These are phyloP conservation scores for Zygoascus sp. DNA, from an alignment of 1,139 yeast genomes.

Conservation along the genomic window DNA sequence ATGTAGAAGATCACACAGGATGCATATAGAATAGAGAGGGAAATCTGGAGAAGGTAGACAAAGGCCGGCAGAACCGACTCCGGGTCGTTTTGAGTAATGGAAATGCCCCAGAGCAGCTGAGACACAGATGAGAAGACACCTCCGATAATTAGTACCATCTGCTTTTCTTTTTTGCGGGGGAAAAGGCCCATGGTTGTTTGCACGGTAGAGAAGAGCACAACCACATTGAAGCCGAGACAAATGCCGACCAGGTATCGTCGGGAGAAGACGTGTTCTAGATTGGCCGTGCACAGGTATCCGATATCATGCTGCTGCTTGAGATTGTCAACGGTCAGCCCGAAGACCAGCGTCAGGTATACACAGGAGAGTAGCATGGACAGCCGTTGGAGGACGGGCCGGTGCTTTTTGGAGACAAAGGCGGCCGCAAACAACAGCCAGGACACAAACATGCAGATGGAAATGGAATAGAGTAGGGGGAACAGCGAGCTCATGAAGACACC, in stretches of 20 bases:
- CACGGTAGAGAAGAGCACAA: constrained; percentile 68
- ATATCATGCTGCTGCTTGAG: constrained; percentile 45
- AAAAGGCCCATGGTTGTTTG: constrained; percentile 71
- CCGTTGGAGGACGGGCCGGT: constrained; percentile 40
- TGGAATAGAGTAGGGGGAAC: constrained; percentile 45
- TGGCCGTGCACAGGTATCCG: constrained; percentile 53
- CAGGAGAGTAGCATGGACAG: constrained; percentile 23
- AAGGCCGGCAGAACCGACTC: constrained; percentile 67
- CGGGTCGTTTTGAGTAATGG: constrained; percentile 48
- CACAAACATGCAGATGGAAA: constrained; percentile 62
- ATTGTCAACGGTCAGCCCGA: constrained; percentile 46
- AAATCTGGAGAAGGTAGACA: constrained; percentile 70
- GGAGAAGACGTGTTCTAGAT: constrained; percentile 45
- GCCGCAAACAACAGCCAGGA: constrained; percentile 61
- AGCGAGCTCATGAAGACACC: constrained; percentile 11
- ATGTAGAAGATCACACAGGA: constrained; percentile 60
- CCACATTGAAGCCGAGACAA: constrained; percentile 55
- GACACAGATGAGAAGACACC: constrained; percentile 51
- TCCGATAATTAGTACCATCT: constrained; percentile 62
- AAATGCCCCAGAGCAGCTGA: constrained; percentile 66
- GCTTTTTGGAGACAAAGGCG: constrained; percentile 45
- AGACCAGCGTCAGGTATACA: constrained; percentile 44
- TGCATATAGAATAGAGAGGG: constrained; percentile 68
- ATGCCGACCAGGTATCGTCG: constrained; percentile 50
- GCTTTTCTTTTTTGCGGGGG: constrained; percentile 64